Evolutionary conservation across 768 basidiomycete species (phyloP), one percentile per base, ranked within the genome.

Genomic region (Rhodotorula babjevae): DNA sequence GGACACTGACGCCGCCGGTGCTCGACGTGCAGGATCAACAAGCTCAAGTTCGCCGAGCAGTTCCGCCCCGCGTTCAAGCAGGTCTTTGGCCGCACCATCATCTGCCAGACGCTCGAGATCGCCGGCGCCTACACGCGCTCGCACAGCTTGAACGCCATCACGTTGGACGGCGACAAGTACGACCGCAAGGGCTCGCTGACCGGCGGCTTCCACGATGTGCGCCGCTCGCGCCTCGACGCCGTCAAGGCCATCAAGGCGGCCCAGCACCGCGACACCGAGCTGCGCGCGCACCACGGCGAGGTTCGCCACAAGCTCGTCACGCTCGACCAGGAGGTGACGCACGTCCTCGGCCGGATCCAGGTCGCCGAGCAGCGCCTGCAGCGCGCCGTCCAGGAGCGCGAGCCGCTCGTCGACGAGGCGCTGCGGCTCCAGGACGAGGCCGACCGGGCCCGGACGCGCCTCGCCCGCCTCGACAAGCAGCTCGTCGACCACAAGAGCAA

Each of bases 71-170:
- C 96, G 0, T 93, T 98, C 82, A 88, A 93, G 78, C 96, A 98
- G 79, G 94, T 98, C 19, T 99, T 99, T 75, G 93, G 94, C 50
- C 93, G 93, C 82, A 98, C 95, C 0, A 92, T 94, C 80, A 92
- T 99, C 33, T 97, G 95, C 80, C 87, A 90, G 58, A 92, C 96
- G 80, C 86, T 99, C 67, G 89, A 89, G 16, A 89, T 93, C 74
- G 94, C 93, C 33, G 91, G 93, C 12, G 90, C 91, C 16, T 98
- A 96, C 80, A 92, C 94, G 62, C 90, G 95, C 81, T 90, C 89
- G 77, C 93, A 98, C 79, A 89, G 89, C 3, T 89, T 98, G 79
- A 97, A 95, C 82, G 93, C 93, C 31, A 98, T 98, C 81, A 99
- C 96, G 2, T 86, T 96, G 52, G 94, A 95, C 76, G 96, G 96